Percentiles rank a stretch among this genome's conserved stretches.
Evolutionary conservation across 768 basidiomycete species (phyloP).

Genomic region (Holtermanniella nyarrowii): DNA sequence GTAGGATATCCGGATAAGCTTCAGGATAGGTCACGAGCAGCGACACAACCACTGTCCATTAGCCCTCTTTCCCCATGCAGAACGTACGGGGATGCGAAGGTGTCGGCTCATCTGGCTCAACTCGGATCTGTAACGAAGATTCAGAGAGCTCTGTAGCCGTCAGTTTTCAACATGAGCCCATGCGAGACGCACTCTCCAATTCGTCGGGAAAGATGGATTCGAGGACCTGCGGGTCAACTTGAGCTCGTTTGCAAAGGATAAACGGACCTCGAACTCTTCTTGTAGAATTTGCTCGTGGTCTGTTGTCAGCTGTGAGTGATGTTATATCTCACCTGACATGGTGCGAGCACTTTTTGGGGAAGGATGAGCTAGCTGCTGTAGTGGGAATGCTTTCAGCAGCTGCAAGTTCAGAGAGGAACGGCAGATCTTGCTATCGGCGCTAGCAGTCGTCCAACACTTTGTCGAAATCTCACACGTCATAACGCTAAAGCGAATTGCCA

Average conservation of each 20-base stretch:
- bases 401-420: too few relatives aligned
- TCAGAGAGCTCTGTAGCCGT: constrained; percentile 67
- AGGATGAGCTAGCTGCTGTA: too few relatives aligned
- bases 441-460: too few relatives aligned
- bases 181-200: constrained; percentile 63
- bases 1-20: constrained; percentile 73
- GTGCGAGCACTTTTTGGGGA: background rate
- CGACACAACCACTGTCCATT: constrained; percentile 55
- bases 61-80: constrained; percentile 17
- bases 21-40: constrained; percentile 68
- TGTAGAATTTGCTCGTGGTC: constrained; percentile 46
- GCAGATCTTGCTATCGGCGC: too few relatives aligned
- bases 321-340: constrained; percentile 2
- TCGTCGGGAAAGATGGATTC: constrained; percentile 95
- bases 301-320: constrained; percentile 1
- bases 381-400: too few relatives aligned
- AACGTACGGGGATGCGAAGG: constrained; percentile 51
- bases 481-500: too few relatives aligned
- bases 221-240: constrained; percentile 54
- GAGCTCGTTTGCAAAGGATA: constrained; percentile 9
- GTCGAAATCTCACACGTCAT: too few relatives aligned
- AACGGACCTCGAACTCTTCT: constrained; percentile 78
- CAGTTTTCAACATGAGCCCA: background rate
- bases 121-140: constrained; percentile 66
- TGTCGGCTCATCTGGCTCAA: constrained; percentile 71